phyloP scores from a whole-genome alignment of 2,329 filamentous ascomycete genomes.

The Ilyonectria sp. region DNA sequence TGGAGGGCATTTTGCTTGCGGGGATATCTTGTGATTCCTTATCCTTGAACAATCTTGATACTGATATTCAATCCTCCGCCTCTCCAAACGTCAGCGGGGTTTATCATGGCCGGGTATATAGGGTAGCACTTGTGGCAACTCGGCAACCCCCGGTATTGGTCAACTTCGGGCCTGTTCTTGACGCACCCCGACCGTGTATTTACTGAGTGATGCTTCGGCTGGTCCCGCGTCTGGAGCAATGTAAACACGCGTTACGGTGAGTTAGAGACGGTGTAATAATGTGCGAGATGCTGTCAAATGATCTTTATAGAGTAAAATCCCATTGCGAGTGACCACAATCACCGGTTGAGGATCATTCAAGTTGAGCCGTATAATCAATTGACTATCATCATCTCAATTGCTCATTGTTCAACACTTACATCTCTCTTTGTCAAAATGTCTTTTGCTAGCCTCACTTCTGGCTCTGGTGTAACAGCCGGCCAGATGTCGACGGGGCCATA shows the following conservation, averaged over 20 bases:
- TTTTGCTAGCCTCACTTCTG: background rate
- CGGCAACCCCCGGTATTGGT: slow-evolving; percentile 34
- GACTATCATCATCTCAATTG: background rate
- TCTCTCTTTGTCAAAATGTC: slow-evolving; percentile 16
- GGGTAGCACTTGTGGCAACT: background rate
- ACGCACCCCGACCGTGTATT: slow-evolving; percentile 10
- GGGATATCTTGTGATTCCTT: background rate
- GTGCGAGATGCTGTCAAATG: background rate
- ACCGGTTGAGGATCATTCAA: background rate
- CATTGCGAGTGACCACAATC: background rate
- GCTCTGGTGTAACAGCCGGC: too few relatives aligned
- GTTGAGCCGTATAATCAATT: background rate
- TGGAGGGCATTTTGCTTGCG: slow-evolving; percentile 34
- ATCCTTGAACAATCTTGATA: background rate
- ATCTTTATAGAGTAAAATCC: background rate
- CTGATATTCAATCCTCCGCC: background rate
- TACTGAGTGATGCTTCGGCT: slow-evolving; percentile 4
- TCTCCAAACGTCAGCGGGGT: background rate
- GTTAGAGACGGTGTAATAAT: background rate
- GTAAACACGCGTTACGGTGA: slow-evolving; percentile 3
- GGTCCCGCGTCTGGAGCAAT: background rate
- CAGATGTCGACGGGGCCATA: background rate
- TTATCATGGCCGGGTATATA: background rate
- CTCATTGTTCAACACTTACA: background rate
- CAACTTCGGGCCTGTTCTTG: background rate